These are phyloP conservation scores for Carex scoparia DNA, from an alignment of 176 grass and related monocot species.

Conservation along the genomic window DNA sequence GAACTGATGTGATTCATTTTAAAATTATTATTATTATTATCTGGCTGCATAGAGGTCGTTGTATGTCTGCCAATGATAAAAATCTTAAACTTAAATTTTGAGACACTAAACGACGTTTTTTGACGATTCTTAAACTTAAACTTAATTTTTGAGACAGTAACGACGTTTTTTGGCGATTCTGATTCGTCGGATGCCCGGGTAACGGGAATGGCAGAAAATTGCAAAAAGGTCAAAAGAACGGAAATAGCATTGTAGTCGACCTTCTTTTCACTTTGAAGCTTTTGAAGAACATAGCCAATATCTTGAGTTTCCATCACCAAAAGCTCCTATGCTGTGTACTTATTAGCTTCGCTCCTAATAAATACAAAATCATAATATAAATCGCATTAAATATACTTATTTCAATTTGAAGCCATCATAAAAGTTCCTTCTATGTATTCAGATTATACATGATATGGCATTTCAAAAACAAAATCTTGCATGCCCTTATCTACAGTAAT, in stretches of 20 bases:
- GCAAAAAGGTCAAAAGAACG: neutral
- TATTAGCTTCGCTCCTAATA: constrained; percentile 71
- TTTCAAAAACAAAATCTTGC: neutral
- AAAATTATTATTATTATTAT: no score
- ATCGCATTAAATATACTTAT: neutral
- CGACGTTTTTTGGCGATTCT: no score
- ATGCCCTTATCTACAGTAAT: neutral
- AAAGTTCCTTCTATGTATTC: neutral
- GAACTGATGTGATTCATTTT: no score
- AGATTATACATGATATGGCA: neutral
- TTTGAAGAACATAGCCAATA: constrained; percentile 75
- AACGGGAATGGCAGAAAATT: constrained; percentile 7
- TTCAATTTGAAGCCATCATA: neutral
- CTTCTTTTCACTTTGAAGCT: constrained; percentile 85
- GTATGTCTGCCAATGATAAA: no score
- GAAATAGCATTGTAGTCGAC: constrained; percentile 27
- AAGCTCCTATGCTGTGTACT: constrained; percentile 71
- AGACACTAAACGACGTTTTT: no score
- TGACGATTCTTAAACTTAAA: no score
- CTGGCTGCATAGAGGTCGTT: no score
- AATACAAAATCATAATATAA: constrained; percentile 2
- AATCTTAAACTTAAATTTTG: no score
- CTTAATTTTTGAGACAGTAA: no score
- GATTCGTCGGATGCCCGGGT: no score
- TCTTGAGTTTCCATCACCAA: constrained; percentile 90